phyloP scores from a whole-genome alignment of 75 land plant species.

The Azolla pinnata region DNA sequence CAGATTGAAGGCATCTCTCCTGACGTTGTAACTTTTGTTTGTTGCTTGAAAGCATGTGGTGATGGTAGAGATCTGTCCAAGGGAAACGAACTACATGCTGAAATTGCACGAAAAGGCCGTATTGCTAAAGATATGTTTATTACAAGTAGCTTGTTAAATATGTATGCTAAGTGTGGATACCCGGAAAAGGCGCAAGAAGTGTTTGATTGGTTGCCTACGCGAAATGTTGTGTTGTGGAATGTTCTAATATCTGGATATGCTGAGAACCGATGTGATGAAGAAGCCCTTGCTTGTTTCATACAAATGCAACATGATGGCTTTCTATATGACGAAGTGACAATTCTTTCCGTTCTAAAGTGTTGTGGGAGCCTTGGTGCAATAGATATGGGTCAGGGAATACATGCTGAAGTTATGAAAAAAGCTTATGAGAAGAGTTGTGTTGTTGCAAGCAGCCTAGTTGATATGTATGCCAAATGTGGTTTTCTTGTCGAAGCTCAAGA shows the following conservation, averaged over 20 bases:
- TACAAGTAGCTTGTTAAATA: constrained; percentile 11
- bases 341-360: constrained; percentile 25
- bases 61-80: constrained; percentile 3
- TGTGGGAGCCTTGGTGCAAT: constrained; percentile 23
- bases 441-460: constrained; percentile 27
- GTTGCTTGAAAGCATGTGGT: constrained; percentile 14
- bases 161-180: constrained; percentile 12
- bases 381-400: constrained; percentile 13
- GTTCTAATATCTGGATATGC: constrained; percentile 21
- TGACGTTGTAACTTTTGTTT: constrained; percentile 6
- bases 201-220: constrained; percentile 7
- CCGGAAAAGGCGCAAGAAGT: constrained; percentile 10
- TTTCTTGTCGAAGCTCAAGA: constrained; percentile 11
- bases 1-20: constrained; percentile 10
- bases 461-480: constrained; percentile 33
- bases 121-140: constrained; percentile 9
- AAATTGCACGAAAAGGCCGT: not conserved
- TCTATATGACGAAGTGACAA: constrained; percentile 22
- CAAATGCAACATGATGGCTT: constrained; percentile 25
- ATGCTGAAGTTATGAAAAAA: constrained; percentile 13
- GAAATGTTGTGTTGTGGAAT: constrained; percentile 18
- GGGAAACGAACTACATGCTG: constrained; percentile 14
- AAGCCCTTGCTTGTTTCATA: constrained; percentile 25
- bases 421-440: constrained; percentile 13
- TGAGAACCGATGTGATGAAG: constrained; percentile 15